Conservation (phyloP, 1,284 basidiomycete species). For the Leccinum insigne region DNA sequence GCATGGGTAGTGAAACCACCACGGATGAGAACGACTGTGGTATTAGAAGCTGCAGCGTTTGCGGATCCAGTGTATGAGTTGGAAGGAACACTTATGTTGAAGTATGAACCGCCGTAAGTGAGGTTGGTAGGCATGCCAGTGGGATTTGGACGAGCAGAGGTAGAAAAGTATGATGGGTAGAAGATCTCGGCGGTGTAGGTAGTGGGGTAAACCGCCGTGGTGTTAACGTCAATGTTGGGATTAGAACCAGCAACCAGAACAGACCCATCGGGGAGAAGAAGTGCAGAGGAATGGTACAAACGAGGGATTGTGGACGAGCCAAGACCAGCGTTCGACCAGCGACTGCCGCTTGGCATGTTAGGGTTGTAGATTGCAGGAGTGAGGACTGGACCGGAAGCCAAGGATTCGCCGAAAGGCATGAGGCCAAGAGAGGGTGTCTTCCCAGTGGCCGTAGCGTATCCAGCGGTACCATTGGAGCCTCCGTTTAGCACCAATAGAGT, state of each 20-base stretch:
- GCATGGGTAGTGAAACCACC: constrained; percentile 94
- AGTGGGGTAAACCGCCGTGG: constrained; percentile 73
- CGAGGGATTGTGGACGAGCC: constrained; percentile 64
- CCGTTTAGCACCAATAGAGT: constrained; percentile 80
- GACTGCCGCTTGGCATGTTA: constrained; percentile 55
- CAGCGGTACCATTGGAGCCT: constrained; percentile 74
- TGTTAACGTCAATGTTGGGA: constrained; percentile 87
- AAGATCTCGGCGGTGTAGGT: constrained; percentile 88
- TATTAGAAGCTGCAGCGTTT: constrained; percentile 72
- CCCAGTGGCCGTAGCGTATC: constrained; percentile 59
- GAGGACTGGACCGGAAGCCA: constrained; percentile 65
- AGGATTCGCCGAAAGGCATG: constrained; percentile 67
- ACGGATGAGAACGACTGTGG: constrained; percentile 81
- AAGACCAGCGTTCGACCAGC: constrained; percentile 76
- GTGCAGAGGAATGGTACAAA: constrained; percentile 88
- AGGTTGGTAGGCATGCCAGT: constrained; percentile 72
- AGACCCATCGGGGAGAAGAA: constrained; percentile 86
- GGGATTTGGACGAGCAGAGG: constrained; percentile 69
- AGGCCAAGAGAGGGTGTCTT: constrained; percentile 41
- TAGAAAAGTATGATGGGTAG: constrained; percentile 83
- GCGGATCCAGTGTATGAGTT: constrained; percentile 65
- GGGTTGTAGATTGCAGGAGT: constrained; percentile 82
- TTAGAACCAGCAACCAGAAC: constrained; percentile 92
- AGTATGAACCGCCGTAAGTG: constrained; percentile 84
- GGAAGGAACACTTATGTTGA: constrained; percentile 64